A percentile compares a stretch with the other conserved stretches of the same genome.
Conservation (phyloP, 2,329 filamentous ascomycete species). For the Aspergillus sp. region DNA sequence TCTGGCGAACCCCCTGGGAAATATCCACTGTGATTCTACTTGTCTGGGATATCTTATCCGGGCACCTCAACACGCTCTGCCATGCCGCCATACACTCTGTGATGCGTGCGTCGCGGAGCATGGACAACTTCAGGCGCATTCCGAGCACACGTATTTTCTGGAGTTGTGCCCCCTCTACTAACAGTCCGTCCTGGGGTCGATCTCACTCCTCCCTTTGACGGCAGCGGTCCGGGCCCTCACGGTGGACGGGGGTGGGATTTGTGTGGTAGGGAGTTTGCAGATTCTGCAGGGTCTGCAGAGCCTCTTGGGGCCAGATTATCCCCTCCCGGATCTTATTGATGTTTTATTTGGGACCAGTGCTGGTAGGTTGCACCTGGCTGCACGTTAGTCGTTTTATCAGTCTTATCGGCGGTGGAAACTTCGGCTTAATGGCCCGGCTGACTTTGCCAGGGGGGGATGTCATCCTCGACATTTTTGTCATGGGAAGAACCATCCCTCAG, state of each 20-base stretch:
- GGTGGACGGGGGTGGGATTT: conserved; percentile 5
- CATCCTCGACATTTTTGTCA: background rate
- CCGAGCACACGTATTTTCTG: background rate
- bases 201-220: conserved; percentile 2
- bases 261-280: background rate
- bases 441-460: background rate
- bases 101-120: conserved; percentile 1
- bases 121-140: background rate
- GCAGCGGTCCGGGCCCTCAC: conserved; percentile 5
- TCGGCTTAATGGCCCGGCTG: background rate
- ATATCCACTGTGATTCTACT: background rate
- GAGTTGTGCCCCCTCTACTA: background rate
- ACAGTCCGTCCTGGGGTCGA: background rate
- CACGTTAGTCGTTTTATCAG: background rate
- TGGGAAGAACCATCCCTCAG: too few relatives aligned
- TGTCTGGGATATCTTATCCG: conserved; percentile 5
- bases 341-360: conserved; percentile 11
- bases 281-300: conserved; percentile 2
- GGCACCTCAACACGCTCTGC: conserved; percentile 2
- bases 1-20: background rate
- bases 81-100: conserved; percentile 5
- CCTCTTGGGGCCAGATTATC: conserved; percentile 2
- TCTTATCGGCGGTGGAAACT: background rate
- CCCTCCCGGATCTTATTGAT: conserved; percentile 5
- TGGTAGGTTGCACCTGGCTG: background rate